Evolutionary conservation across 2,329 filamentous ascomycete genomes (phyloP), one percentile per base, ranked within the genome.

Genomic region (Cordyceps sp.): DNA sequence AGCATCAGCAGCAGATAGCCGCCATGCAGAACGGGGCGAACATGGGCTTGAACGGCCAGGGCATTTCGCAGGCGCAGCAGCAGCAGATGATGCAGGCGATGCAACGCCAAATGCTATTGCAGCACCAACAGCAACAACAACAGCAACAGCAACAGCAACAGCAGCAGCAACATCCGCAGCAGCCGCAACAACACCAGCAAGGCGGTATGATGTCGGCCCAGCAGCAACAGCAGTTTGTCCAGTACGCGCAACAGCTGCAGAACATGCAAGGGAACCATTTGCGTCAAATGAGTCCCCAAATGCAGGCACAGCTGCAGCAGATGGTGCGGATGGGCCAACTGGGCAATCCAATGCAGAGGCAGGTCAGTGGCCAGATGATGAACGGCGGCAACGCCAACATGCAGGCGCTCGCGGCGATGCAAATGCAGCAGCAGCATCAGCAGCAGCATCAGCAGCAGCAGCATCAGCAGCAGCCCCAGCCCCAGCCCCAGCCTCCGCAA

Each of bases 1-100:
- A 31, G 24, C 61, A 64, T 33, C 57, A 61, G 34, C 59, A 62
- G 29, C 60, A 64, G 39, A 50, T 55, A 43, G 49, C 54, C 25
- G 52, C 49, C 14, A 49, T 57, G 45, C 57, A 59, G 32, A 58
- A 48, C 33, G 54, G 46, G 33, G 48, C 53, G 34, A 50, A 50
- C 26, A 43, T 39, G 14, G 52, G 47, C 31, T 53, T 63, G 42
- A 49, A 57, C 36, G 43, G 45, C 12, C 51, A 56, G 31, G 39
- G 36, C 17, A 52, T 58, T 44, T 45, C 52, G 26, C 47, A 47
- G 1, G 53, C 57, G 33, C 55, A 60, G 37, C 48, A 53, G 33
- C 47, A 51, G 32, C 47, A 53, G 12, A 45, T 57, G 43, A 50
- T 55, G 45, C 48, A 53, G 32, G 37, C 49, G 35, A 51, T 57